Base-by-base conservation (phyloP, 2,329 filamentous ascomycete genomes). In the Exserohilum rostratum region DNA sequence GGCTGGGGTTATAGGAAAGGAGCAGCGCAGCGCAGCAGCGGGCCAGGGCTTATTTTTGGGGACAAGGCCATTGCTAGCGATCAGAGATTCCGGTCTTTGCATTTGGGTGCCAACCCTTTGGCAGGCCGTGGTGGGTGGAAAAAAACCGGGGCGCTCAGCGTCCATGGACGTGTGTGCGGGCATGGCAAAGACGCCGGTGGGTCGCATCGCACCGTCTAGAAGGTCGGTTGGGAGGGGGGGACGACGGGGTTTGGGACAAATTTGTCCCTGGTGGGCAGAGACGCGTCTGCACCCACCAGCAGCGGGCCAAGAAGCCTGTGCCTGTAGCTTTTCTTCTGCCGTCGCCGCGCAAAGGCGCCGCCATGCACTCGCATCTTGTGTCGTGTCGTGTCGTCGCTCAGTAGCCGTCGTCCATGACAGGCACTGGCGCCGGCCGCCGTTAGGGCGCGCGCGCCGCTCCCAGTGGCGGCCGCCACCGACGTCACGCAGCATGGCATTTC, bases 61-160 rank as follows among this genome's bases (percentile, higher is more conserved):
- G 57, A 57, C 53, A 33, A 5, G 22, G 22, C 22, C 4, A 25
- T n/a, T n/a, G n/a, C n/a, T 47, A 51, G 43, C 62, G 65, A 66
- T 64, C 62, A 57, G 34, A 54, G 54, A 61, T 62, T 52, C 44
- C n/a, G n/a, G n/a, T n/a, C 57, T 64, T 51, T 48, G 40, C 47
- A 37, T 51, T 53, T 46, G 29, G 37, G 17, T 38, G 50, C 47
- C 49, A 50, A 49, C 43, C 29, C 37, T 53, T 57, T 49, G 57
- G 44, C 47, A 53, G 43, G 46, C 30, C 45, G 38, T 58, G 53
- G 54, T 49, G 53, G 48, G 55, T 31, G 31, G 34, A 49, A 66
- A 49, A 66, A 61, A 64, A 63, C 49, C 58, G 63, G 64, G 66
- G 47, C 62, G 46, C 47, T 46, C 53, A 50, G 46, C 34, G 33